These are phyloP conservation scores for Geotrichum ghanense DNA, from an alignment of 805 yeast genomes.

Conservation along the genomic window DNA sequence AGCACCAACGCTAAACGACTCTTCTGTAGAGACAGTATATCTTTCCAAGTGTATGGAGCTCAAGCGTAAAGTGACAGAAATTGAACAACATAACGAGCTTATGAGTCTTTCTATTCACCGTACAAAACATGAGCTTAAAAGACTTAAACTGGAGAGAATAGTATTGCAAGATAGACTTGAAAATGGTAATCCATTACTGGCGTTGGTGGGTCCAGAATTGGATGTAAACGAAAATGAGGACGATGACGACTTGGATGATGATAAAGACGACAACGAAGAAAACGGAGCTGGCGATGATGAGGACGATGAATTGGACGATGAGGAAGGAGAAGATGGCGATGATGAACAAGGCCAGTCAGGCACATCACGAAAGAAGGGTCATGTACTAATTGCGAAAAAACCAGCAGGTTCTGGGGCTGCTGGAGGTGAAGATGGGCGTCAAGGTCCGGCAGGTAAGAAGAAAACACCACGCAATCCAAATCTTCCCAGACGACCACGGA, in stretches of 20 bases:
- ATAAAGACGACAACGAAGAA: conserved; percentile 8
- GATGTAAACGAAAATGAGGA: conserved; percentile 19
- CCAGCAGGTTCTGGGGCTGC: conserved; percentile 20
- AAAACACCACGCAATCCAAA: conserved; percentile 60
- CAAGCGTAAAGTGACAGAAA: conserved; percentile 53
- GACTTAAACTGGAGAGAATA: conserved; percentile 75
- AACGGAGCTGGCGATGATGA: background rate
- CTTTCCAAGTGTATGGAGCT: conserved; percentile 62
- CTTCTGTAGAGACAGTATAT: conserved; percentile 28
- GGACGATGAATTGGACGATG: background rate
- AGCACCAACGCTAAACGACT: background rate
- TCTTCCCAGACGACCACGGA: conserved; percentile 80
- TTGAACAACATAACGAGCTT: conserved; percentile 68
- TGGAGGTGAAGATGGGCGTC: conserved; percentile 13
- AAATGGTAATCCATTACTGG: conserved; percentile 18
- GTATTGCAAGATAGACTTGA: conserved; percentile 73
- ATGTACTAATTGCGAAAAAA: conserved; percentile 3
- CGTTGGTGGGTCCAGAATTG: conserved; percentile 6
- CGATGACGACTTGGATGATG: conserved; percentile 11
- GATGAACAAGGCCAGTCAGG: background rate
- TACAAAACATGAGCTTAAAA: conserved; percentile 60
- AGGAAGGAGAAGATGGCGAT: background rate
- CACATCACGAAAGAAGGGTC: background rate
- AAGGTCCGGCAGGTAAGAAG: conserved; percentile 23
- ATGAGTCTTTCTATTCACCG: conserved; percentile 68